These are phyloP conservation scores for Teratosphaeria nubilosa DNA, from an alignment of 2,329 filamentous ascomycete species.

Conservation along the genomic window DNA sequence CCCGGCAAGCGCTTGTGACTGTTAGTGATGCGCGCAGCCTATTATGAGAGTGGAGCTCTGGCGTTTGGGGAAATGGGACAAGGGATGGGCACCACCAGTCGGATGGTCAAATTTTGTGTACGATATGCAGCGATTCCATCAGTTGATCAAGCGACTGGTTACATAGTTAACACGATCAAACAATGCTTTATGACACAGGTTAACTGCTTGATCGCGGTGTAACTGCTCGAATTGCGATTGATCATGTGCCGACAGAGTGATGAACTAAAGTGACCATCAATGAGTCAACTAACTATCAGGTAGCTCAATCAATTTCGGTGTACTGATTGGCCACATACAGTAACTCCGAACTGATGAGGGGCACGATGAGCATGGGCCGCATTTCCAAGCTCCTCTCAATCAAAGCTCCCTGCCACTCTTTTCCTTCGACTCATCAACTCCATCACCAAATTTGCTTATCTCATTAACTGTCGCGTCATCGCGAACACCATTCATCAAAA, in stretches of 20 bases:
- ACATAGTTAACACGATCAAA: too few relatives aligned
- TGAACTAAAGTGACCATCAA: too few relatives aligned
- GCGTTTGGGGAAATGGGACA: not conserved
- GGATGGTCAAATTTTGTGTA: not conserved
- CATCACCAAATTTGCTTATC: not conserved
- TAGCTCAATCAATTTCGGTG: too few relatives aligned
- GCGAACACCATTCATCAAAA: not conserved
- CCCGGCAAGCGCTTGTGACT: slow-evolving; percentile 70
- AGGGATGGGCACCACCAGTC: not conserved
- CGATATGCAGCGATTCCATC: too few relatives aligned
- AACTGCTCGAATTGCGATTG: not conserved
- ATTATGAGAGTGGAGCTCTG: not conserved
- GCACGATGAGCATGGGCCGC: not conserved
- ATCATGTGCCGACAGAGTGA: too few relatives aligned
- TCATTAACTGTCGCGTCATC: not conserved
- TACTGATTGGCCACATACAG: too few relatives aligned
- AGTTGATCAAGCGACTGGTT: too few relatives aligned
- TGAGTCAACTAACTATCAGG: too few relatives aligned
- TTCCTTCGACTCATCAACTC: not conserved
- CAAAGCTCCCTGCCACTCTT: not conserved
- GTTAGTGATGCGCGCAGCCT: not conserved
- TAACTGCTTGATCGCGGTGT: too few relatives aligned
- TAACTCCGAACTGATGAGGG: too few relatives aligned
- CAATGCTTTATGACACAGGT: too few relatives aligned
- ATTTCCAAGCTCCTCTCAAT: not conserved